Evolutionary conservation across 1,284 basidiomycete species (phyloP).

Genomic region (Moesziomyces globuligerus): DNA sequence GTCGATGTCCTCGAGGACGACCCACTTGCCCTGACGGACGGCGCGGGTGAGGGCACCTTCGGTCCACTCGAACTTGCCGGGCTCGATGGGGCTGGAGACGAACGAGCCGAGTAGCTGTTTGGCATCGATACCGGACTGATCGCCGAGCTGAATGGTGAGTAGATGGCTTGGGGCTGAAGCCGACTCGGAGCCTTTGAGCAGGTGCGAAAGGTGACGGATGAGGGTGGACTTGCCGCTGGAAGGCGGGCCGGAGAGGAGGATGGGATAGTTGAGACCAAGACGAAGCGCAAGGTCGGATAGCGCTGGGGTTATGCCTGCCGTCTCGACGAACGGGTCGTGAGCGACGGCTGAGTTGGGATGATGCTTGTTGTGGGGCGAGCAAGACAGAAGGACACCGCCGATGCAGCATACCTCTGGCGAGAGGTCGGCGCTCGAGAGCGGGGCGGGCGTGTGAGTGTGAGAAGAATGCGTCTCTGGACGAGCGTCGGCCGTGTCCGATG

Average conservation of each 20-base stretch:
- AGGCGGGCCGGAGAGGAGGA: slow-evolving; percentile 84
- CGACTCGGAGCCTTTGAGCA: slow-evolving; percentile 24
- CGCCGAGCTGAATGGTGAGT: slow-evolving; percentile 84
- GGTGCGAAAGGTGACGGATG: slow-evolving; percentile 75
- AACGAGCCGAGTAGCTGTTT: slow-evolving; percentile 94
- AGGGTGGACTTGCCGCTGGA: slow-evolving; percentile 90
- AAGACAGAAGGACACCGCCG: slow-evolving; percentile 53
- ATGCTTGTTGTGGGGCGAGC: slow-evolving; percentile 1
- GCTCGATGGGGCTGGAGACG: slow-evolving; percentile 82
- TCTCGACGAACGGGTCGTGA: slow-evolving; percentile 71
- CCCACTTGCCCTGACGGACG: slow-evolving; percentile 90
- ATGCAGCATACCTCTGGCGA: slow-evolving; percentile 26
- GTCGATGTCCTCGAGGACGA: slow-evolving; percentile 93
- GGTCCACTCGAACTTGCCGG: slow-evolving; percentile 94
- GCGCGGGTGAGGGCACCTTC: slow-evolving; percentile 93
- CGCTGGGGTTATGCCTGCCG: slow-evolving; percentile 74
- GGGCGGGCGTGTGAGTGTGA: not conserved
- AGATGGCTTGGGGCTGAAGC: slow-evolving; percentile 69
- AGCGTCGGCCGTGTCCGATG: slow-evolving; percentile 6
- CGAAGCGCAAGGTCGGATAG: slow-evolving; percentile 77
- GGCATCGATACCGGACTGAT: slow-evolving; percentile 76
- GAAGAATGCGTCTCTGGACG: not conserved
- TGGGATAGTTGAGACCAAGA: slow-evolving; percentile 78
- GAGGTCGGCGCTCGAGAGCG: slow-evolving; percentile 15
- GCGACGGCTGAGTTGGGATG: not conserved